Evolutionary conservation across 306 rosid species (phyloP).

Genomic region (Medicago arabica): DNA sequence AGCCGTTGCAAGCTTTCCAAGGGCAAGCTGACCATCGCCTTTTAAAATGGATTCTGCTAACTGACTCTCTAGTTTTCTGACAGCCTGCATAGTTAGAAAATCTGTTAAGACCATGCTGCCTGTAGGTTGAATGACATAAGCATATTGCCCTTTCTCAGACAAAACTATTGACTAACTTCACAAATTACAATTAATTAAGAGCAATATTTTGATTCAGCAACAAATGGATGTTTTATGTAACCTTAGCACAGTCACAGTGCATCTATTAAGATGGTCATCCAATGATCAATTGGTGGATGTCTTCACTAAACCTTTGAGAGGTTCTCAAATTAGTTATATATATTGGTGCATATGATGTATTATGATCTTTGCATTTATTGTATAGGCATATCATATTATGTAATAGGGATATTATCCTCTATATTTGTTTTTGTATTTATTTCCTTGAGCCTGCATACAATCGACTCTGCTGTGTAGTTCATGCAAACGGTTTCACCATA

Average conservation of each 20-base stretch:
- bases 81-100: constrained; percentile 61
- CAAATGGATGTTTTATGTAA: not conserved
- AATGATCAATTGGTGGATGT: too few relatives aligned
- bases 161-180: constrained; percentile 26
- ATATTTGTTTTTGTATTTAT: too few relatives aligned
- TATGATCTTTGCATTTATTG: not conserved
- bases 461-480: not conserved
- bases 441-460: not conserved
- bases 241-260: not conserved
- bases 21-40: constrained; percentile 72
- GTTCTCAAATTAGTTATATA: too few relatives aligned
- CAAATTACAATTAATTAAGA: constrained; percentile 9
- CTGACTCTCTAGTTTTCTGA: constrained; percentile 82
- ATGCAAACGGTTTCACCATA: not conserved
- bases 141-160: constrained; percentile 5
- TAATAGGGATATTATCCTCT: too few relatives aligned
- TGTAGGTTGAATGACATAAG: constrained; percentile 9
- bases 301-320: too few relatives aligned
- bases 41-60: constrained; percentile 73
- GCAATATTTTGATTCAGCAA: not conserved
- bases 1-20: constrained; percentile 83
- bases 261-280: not conserved
- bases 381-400: not conserved
- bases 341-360: not conserved
- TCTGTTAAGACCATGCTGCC: constrained; percentile 16